Percentiles rank a stretch among this genome's conserved stretches.
phyloP scores from a whole-genome alignment of 768 basidiomycete genomes.

The Rubroboletus pulcherrimus region DNA sequence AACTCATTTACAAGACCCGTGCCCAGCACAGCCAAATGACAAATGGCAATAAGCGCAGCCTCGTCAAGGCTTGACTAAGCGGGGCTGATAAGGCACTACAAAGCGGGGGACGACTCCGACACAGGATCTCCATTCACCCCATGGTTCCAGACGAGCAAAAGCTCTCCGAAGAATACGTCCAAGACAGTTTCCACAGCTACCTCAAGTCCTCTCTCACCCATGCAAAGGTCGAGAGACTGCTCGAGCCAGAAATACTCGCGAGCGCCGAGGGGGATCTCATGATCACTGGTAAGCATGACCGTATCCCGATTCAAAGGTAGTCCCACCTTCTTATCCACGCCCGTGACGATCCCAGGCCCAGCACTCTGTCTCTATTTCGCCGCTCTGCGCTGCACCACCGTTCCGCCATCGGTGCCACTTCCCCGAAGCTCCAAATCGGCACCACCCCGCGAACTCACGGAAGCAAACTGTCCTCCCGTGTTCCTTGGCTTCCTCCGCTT shows the following conservation, averaged over 20 bases:
- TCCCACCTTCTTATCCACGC: not conserved
- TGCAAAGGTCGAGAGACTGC: slow-evolving; percentile 70
- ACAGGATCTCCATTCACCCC: too few relatives aligned
- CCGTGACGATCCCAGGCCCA: slow-evolving; percentile 46
- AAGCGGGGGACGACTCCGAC: too few relatives aligned
- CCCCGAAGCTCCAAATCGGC: slow-evolving; percentile 50
- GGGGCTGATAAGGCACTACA: not conserved
- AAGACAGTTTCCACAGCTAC: slow-evolving; percentile 79
- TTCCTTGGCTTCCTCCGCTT: slow-evolving; percentile 70
- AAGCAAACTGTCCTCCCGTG: slow-evolving; percentile 61
- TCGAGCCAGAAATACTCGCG: slow-evolving; percentile 69
- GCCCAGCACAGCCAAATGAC: slow-evolving; percentile 2
- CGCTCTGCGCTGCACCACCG: slow-evolving; percentile 68
- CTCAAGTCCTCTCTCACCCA: slow-evolving; percentile 74
- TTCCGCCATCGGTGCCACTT: slow-evolving; percentile 77
- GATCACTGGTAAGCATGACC: slow-evolving; percentile 70
- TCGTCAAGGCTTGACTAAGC: not conserved
- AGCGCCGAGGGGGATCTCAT: slow-evolving; percentile 81
- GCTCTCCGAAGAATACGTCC: slow-evolving; percentile 63
- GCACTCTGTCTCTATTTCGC: slow-evolving; percentile 84
- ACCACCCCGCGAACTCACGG: slow-evolving; percentile 56
- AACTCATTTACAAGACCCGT: not conserved
- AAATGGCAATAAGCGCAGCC: not conserved
- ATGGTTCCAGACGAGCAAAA: slow-evolving; percentile 29
- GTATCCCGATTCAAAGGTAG: not conserved